phyloP scores from a whole-genome alignment of 441 rosid species.

The Pelargonium myrrhifolium region DNA sequence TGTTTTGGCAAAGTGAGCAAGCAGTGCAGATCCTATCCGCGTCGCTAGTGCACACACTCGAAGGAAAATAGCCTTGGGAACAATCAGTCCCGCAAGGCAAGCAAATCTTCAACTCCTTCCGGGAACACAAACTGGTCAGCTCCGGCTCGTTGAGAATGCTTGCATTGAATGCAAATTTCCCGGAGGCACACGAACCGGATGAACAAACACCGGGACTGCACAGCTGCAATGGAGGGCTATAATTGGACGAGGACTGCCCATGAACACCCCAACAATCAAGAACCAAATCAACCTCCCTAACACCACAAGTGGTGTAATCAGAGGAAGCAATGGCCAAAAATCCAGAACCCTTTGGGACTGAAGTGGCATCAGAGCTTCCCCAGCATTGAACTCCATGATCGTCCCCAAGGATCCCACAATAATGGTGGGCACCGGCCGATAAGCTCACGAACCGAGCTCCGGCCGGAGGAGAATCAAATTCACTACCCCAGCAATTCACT shows the following conservation, averaged over 20 bases:
- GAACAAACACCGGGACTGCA: conserved; percentile 81
- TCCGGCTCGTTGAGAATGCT: conserved; percentile 69
- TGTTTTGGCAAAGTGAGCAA: conserved; percentile 92
- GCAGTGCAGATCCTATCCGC: conserved; percentile 69
- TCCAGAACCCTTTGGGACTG: conserved; percentile 60
- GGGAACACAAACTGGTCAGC: conserved; percentile 59
- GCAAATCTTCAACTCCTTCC: conserved; percentile 61
- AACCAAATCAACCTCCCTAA: conserved; percentile 75
- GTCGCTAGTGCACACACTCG: conserved; percentile 57
- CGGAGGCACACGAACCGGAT: conserved; percentile 45
- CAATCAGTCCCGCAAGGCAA: conserved; percentile 71
- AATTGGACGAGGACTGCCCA: conserved; percentile 30
- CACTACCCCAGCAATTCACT: conserved; percentile 62
- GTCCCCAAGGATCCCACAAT: conserved; percentile 78
- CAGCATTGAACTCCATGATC: conserved; percentile 75
- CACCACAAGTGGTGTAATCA: conserved; percentile 71
- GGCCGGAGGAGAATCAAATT: conserved; percentile 24
- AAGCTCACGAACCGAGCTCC: conserved; percentile 46
- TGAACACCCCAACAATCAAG: conserved; percentile 71
- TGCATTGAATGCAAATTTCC: conserved; percentile 73
- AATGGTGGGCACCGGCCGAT: conserved; percentile 67
- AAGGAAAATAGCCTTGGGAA: conserved; percentile 65
- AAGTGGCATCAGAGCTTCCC: conserved; percentile 61
- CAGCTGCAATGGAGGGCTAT: conserved; percentile 72
- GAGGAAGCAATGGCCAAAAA: conserved; percentile 81